phyloP scores from a whole-genome alignment of 305 asterid species.

The Andrographis paniculata region DNA sequence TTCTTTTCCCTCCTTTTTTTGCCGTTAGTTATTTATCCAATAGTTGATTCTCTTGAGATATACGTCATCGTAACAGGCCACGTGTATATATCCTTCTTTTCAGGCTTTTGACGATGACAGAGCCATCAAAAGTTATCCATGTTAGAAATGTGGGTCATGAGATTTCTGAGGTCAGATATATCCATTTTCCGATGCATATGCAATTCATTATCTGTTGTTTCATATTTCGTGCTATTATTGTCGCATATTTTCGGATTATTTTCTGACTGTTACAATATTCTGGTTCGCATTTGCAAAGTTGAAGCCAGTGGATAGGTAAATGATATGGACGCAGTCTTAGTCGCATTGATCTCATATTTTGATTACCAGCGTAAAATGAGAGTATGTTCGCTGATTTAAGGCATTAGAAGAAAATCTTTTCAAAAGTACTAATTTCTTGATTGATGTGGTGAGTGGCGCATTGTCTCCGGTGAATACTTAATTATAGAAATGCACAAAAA shows the following conservation, averaged over 20 bases:
- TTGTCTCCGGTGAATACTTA: no score
- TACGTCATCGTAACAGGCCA: constrained; percentile 1
- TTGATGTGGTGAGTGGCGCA: no score
- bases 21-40: background rate
- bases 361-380: no score
- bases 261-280: no score
- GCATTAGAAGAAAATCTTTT: no score
- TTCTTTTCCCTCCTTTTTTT: background rate
- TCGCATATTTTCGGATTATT: background rate
- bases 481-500: no score
- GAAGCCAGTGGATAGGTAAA: no score
- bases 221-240: background rate
- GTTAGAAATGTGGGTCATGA: constrained; percentile 97
- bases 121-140: constrained; percentile 90
- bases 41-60: background rate
- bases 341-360: no score
- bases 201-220: background rate
- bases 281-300: no score
- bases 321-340: no score
- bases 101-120: constrained; percentile 55
- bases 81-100: constrained; percentile 9
- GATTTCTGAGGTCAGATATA: constrained; percentile 67
- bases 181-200: constrained; percentile 1
- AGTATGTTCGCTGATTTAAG: no score
- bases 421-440: no score